A percentile compares a stretch with the other conserved stretches of the same genome.
Conservation (phyloP, 257 asterid species). For the Capsicum baccatum region DNA sequence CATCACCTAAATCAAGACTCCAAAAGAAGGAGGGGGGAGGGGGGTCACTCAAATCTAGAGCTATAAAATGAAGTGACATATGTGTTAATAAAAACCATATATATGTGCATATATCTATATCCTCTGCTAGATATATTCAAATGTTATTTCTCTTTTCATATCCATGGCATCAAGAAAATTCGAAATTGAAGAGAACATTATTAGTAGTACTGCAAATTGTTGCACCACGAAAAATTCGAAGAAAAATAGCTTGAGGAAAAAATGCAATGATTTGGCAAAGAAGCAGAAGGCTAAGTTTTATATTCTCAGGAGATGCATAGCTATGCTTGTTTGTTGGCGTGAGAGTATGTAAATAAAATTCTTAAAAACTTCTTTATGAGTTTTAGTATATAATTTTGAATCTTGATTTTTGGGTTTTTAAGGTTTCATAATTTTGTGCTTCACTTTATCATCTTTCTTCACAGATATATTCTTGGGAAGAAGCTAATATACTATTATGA, state of each 20-base stretch:
- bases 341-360: constrained; percentile 34
- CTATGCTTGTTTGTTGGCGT: constrained; percentile 82
- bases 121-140: background rate
- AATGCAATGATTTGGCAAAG: constrained; percentile 62
- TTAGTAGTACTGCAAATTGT: background rate
- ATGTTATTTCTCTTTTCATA: background rate
- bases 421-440: background rate
- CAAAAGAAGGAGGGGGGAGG: no score
- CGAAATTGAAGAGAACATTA: background rate
- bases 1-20: constrained; percentile 18
- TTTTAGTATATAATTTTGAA: background rate
- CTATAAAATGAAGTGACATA: background rate
- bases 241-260: constrained; percentile 42
- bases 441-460: background rate
- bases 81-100: background rate
- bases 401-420: background rate
- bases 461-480: background rate
- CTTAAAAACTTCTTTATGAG: background rate
- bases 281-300: constrained; percentile 72
- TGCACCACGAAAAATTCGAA: background rate
- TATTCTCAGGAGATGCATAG: constrained; percentile 78
- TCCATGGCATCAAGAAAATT: constrained; percentile 18
- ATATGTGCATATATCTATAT: background rate
- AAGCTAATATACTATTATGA: background rate
- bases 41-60: background rate